These are phyloP conservation scores for Raffaelea deltoideospora DNA, from an alignment of 2,329 filamentous ascomycete genomes.

Conservation along the genomic window DNA sequence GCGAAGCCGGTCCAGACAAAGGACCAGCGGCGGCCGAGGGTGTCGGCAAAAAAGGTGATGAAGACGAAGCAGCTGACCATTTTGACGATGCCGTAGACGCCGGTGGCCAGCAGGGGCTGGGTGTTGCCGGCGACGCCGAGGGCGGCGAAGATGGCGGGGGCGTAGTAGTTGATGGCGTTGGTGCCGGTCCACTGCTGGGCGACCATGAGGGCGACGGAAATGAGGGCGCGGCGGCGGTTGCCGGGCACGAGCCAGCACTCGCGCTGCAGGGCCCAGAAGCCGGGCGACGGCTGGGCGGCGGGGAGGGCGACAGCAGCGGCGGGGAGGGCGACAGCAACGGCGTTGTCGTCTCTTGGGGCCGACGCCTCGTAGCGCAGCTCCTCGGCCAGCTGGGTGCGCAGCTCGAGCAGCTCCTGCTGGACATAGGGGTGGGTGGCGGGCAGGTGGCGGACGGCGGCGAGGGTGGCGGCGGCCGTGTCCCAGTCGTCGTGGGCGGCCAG, in stretches of 20 bases:
- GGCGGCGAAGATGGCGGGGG: constrained; percentile 16
- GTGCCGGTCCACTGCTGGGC: constrained; percentile 36
- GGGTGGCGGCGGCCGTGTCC: constrained; percentile 25
- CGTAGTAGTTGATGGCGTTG: constrained; percentile 16
- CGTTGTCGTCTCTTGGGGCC: too few species aligned
- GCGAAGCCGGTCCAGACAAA: constrained; percentile 36
- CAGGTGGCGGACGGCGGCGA: constrained; percentile 20
- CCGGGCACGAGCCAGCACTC: constrained; percentile 16
- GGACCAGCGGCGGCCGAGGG: constrained; percentile 36
- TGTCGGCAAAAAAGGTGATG: constrained; percentile 42
- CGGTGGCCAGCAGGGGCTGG: constrained; percentile 42
- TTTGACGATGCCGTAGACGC: constrained; percentile 48
- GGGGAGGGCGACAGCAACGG: too few species aligned
- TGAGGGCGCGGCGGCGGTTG: constrained; percentile 32
- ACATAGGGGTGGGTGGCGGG: constrained; percentile 21
- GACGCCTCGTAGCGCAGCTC: too few species aligned
- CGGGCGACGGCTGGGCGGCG: constrained; percentile 10
- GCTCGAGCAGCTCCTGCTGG: constrained; percentile 17
- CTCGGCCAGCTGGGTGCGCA: constrained; percentile 15
- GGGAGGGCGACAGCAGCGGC: too few species aligned
- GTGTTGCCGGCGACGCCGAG: constrained; percentile 25
- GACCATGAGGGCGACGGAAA: constrained; percentile 34
- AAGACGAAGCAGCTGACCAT: constrained; percentile 40
- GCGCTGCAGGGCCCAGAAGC: constrained; percentile 12
- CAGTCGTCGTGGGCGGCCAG: constrained; percentile 41